phyloP scores from a whole-genome alignment of 1,284 basidiomycete genomes.

The Irpex sp. region DNA sequence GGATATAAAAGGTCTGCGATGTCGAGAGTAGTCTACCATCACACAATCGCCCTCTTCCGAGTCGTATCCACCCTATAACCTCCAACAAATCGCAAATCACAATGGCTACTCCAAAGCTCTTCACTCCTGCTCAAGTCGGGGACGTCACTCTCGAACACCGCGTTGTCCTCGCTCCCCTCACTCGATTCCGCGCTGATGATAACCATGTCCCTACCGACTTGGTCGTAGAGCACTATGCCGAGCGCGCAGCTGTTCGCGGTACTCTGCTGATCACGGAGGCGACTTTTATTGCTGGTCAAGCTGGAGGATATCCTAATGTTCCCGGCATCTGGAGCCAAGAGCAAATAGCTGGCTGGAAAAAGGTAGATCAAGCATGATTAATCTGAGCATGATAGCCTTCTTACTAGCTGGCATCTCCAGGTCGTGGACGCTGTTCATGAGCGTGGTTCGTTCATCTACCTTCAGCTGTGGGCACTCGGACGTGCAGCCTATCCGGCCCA shows the following conservation, averaged over 20 bases:
- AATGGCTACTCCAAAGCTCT: slow-evolving; percentile 27
- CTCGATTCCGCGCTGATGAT: slow-evolving; percentile 31
- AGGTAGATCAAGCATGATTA: slow-evolving; percentile 24
- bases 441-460: slow-evolving; percentile 36
- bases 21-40: neutral
- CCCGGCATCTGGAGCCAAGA: slow-evolving; percentile 41
- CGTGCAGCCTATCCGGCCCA: slow-evolving; percentile 31
- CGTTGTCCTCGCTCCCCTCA: slow-evolving; percentile 46
- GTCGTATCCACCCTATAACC: neutral
- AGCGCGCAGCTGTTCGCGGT: slow-evolving; percentile 39
- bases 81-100: neutral
- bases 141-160: slow-evolving; percentile 37
- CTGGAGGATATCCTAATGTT: slow-evolving; percentile 31
- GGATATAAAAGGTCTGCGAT: neutral
- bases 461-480: slow-evolving; percentile 46
- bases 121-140: slow-evolving; percentile 42
- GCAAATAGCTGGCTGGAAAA: slow-evolving; percentile 44
- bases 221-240: slow-evolving; percentile 41
- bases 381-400: neutral
- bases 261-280: slow-evolving; percentile 48
- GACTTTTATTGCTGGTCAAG: slow-evolving; percentile 36
- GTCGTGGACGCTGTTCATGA: slow-evolving; percentile 26
- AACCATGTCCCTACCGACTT: slow-evolving; percentile 26
- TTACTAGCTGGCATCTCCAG: slow-evolving; percentile 11
- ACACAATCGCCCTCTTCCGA: neutral